These are phyloP conservation scores for Mortierella polycephala DNA, from an alignment of 371 early-diverging fungal species.

Conservation along the genomic window DNA sequence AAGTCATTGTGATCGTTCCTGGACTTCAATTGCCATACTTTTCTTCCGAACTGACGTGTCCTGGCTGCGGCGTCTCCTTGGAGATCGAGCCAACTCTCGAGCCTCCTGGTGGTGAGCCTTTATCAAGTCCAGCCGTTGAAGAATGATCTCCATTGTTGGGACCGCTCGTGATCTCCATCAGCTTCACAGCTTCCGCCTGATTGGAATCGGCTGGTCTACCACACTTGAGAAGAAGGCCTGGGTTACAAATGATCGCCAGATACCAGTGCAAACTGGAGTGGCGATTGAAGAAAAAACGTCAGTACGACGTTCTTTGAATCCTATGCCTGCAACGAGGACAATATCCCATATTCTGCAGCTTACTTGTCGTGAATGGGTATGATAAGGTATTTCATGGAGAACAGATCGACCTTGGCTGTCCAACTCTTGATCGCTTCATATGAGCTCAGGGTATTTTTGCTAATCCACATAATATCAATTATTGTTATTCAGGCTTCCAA, in stretches of 20 bases:
- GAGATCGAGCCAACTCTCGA: not conserved
- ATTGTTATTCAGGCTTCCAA: too few relatives aligned
- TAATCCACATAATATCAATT: not conserved
- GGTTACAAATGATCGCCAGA: conserved; percentile 71
- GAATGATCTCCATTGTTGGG: not conserved
- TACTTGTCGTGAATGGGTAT: conserved; percentile 77
- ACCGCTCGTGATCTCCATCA: not conserved
- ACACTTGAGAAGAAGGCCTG: conserved; percentile 41
- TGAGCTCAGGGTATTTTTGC: conserved; percentile 38
- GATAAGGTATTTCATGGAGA: conserved; percentile 66
- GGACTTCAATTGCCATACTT: conserved; percentile 9
- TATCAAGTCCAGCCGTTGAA: not conserved
- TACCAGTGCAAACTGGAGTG: conserved; percentile 72
- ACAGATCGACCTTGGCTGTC: conserved; percentile 72
- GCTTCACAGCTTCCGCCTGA: not conserved
- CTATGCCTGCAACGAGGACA: not conserved
- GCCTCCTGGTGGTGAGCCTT: not conserved
- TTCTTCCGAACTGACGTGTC: conserved; percentile 13
- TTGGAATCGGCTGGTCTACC: not conserved
- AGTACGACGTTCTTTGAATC: not conserved
- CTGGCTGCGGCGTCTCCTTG: not conserved
- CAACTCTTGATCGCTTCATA: conserved; percentile 69
- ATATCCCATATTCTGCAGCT: not conserved
- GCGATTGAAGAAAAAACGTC: not conserved
- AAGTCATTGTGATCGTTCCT: not conserved